phyloP scores from a whole-genome alignment of 257 asterid species.

The Ocimum tenuiflorum region DNA sequence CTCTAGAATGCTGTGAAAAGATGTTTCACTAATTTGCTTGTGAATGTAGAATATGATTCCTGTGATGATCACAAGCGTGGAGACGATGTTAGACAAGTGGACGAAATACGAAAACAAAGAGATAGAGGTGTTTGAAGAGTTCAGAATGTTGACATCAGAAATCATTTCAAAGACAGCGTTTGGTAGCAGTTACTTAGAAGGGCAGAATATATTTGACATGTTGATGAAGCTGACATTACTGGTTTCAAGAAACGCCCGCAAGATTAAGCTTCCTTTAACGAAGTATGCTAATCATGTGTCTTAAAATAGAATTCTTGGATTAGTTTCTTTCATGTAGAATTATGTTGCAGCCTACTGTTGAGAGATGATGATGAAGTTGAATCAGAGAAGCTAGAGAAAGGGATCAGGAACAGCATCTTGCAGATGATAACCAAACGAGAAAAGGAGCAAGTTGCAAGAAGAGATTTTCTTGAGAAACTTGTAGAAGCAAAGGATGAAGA shows the following conservation, averaged over 20 bases:
- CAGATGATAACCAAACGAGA: slow-evolving; percentile 34
- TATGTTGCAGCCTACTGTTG: slow-evolving; percentile 30
- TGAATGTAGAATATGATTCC: slow-evolving; percentile 43
- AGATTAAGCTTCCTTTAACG: slow-evolving; percentile 36
- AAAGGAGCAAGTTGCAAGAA: slow-evolving; percentile 1
- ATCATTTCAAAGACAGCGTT: slow-evolving; percentile 63
- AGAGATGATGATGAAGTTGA: slow-evolving; percentile 42
- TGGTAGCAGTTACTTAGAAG: slow-evolving; percentile 62
- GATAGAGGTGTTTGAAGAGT: slow-evolving; percentile 55
- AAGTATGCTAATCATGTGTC: slow-evolving; percentile 24
- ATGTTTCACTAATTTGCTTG: background rate
- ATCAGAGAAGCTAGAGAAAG: slow-evolving; percentile 52
- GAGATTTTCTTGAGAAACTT: slow-evolving; percentile 49
- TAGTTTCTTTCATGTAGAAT: too few species aligned
- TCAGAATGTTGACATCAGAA: slow-evolving; percentile 48
- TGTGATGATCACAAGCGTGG: slow-evolving; percentile 43
- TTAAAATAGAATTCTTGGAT: background rate
- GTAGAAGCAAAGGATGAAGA: slow-evolving; percentile 33
- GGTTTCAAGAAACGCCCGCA: slow-evolving; percentile 35
- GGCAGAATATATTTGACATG: slow-evolving; percentile 56
- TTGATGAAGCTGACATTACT: slow-evolving; percentile 37
- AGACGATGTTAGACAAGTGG: slow-evolving; percentile 53
- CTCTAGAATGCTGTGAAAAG: background rate
- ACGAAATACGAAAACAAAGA: slow-evolving; percentile 31
- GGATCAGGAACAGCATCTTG: slow-evolving; percentile 34